Evolutionary conservation across 805 yeast genomes (phyloP), one percentile per base, ranked within the genome.

Genomic region (Sugiyamaella qingdaonensis): DNA sequence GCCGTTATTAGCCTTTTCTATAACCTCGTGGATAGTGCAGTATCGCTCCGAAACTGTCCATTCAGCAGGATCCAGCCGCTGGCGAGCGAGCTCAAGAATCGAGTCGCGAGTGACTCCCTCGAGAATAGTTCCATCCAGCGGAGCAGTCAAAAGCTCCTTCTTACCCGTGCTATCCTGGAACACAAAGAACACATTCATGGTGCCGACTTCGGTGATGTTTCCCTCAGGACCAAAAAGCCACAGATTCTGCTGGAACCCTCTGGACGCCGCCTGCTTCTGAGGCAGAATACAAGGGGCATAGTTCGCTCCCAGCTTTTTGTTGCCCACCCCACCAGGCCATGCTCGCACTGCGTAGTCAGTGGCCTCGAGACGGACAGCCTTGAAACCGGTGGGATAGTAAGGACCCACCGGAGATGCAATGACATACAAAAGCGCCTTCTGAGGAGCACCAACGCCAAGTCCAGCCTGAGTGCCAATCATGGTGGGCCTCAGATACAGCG

Each of bases 301-400:
- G 78, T 92, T 92, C 57, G 96, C 97, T 72, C 99, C 99, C 65
- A 92, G 81, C 74, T 92, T 92, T 72, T 82, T 85, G 81, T 92
- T 86, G 73, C 99, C 99, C 63, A 84, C 90, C 71, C 98, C 99
- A 66, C 96, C 96, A 68, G 98, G 98, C 98, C 98, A 92, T 31
- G 99, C 98, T 76, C 99, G 87, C 33, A 91, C 91, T 48, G 96
- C 96, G 63, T 88, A 84, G 68, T 89, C 96, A 34, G 97, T 91
- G 61, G 98, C 97, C 74, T 92, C 97, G 59, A 94, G 79, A 57
- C 81, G 78, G 51, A 94, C 96, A 41, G 98, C 97, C 74, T 91
- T 90, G 82, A 92, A 92, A 16, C 98, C 97, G 16, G 96, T 86
- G 65, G 86, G 79, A 74, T 86, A 89, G 79, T 92, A 94, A 24